Evolutionary conservation across 2,329 filamentous ascomycete species (phyloP).

Genomic region (Fonsecaea monophora): DNA sequence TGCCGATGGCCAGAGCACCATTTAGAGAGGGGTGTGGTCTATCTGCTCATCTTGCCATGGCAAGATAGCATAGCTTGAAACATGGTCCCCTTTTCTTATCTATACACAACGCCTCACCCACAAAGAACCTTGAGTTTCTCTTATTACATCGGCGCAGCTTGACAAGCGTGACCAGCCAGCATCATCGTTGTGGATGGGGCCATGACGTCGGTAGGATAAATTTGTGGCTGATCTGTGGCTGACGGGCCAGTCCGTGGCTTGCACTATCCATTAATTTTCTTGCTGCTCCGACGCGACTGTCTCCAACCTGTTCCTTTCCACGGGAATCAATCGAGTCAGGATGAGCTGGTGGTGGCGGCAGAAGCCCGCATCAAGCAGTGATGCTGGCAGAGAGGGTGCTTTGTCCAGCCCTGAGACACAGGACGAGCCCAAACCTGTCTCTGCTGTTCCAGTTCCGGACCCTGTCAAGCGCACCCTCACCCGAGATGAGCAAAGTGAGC

Average conservation of each 20-base stretch:
- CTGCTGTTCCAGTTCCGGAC: conserved; percentile 27
- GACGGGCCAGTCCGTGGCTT: conserved; percentile 7
- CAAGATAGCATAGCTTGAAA: not conserved
- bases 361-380: conserved; percentile 37
- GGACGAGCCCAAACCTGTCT: conserved; percentile 23
- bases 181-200: not conserved
- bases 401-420: not conserved
- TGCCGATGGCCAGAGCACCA: conserved; percentile 11
- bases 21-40: not conserved
- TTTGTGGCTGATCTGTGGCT: conserved; percentile 23
- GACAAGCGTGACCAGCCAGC: not conserved
- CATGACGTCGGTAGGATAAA: conserved; percentile 14
- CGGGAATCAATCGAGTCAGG: not conserved
- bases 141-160: conserved; percentile 14
- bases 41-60: not conserved
- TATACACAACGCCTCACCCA: not conserved
- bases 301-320: not conserved
- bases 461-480: conserved; percentile 44
- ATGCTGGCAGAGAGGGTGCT: conserved; percentile 12
- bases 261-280: not conserved
- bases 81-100: not conserved
- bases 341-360: conserved; percentile 59
- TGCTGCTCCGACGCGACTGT: not conserved
- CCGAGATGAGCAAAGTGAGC: conserved; percentile 59
- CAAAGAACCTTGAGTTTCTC: conserved; percentile 6